A percentile compares a stretch with the other conserved stretches of the same genome.
Conservation (phyloP, 176 grass and related monocot genomes). For the Triticum dicoccoides region DNA sequence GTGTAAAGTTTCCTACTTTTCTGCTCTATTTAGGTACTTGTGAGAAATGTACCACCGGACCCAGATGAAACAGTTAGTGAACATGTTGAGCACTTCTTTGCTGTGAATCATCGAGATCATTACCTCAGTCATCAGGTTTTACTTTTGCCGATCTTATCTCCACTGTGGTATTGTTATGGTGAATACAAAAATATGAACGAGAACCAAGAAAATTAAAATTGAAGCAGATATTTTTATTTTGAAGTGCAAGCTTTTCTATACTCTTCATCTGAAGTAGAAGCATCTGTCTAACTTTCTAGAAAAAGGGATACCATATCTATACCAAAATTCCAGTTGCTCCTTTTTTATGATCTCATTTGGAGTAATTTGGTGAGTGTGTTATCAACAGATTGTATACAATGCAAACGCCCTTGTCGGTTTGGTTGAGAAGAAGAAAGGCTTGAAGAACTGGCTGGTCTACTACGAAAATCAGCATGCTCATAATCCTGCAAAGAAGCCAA, state of each 20-base stretch:
- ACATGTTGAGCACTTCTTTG: constrained; percentile 97
- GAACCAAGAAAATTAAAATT: neutral
- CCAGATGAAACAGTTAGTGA: constrained; percentile 91
- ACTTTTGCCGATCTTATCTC: constrained; percentile 18
- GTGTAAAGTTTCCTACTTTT: neutral
- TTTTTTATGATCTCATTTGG: neutral
- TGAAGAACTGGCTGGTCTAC: constrained; percentile 96
- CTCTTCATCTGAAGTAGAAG: constrained; percentile 9
- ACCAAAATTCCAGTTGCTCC: constrained; percentile 12
- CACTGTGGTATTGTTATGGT: neutral
- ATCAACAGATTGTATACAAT: constrained; percentile 80
- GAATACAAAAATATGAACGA: neutral
- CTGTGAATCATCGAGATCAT: constrained; percentile 93
- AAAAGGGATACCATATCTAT: neutral
- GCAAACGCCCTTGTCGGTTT: constrained; percentile 77
- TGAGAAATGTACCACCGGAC: constrained; percentile 89
- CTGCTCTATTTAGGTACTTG: constrained; percentile 65
- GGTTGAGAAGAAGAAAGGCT: constrained; percentile 63
- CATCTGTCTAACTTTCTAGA: constrained; percentile 7
- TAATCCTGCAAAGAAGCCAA: constrained; percentile 60
- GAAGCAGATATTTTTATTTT: neutral
- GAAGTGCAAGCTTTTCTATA: neutral
- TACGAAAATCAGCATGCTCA: constrained; percentile 69
- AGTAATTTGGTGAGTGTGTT: constrained; percentile 17
- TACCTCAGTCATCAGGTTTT: constrained; percentile 88